Evolutionary conservation across 2,329 filamentous ascomycete genomes (phyloP), one percentile per base, ranked within the genome.

Genomic region (Phaeosphaeriaceae sp.): DNA sequence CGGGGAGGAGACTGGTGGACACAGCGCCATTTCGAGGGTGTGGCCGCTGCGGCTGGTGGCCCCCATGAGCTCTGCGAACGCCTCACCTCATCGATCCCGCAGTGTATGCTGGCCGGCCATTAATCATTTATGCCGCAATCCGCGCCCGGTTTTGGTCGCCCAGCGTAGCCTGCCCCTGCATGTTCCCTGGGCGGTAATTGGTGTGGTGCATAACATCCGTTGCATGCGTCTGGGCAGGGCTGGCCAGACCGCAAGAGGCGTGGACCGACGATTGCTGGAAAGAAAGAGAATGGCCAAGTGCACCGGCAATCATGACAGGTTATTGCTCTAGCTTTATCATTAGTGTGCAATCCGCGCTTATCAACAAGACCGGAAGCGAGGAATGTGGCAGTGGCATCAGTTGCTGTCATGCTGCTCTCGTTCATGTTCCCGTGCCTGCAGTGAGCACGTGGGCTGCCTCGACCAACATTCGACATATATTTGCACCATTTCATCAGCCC

Each of bases 131-230:
- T 50, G 46, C 47, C 52, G 24, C 36, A 25, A 7, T 17, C 41
- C 48, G 48, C 48, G 52, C 56, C 56, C 27, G 51, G 56, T 54
- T 58, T 51, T 45, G 44, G 40, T 44, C 27, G 6, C 53, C 36
- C 53, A 49, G 48, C 33, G 24, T 36, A 31, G 42, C 15, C 1
- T 56, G 55, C 63, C 63, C 61, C 61, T 66, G 63, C 63, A 62
- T 60, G 41, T 17, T 46, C 54, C 60, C 57, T 53, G 54, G 51
- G 20, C 53, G 45, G 47, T 54, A 60, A 63, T 55, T 57, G 53
- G 52, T 51, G 27, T 53, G 54, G 56, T 54, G 61, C 56, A 57
- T 53, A 57, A 54, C 54, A 58, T 61, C 53, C 53, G 51, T 57
- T 50, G 46, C 54, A 36, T 57, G 55, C 52, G 52, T 54, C 46